Conservation (phyloP, 257 asterid genomes). For the Gardenia jasminoides region DNA sequence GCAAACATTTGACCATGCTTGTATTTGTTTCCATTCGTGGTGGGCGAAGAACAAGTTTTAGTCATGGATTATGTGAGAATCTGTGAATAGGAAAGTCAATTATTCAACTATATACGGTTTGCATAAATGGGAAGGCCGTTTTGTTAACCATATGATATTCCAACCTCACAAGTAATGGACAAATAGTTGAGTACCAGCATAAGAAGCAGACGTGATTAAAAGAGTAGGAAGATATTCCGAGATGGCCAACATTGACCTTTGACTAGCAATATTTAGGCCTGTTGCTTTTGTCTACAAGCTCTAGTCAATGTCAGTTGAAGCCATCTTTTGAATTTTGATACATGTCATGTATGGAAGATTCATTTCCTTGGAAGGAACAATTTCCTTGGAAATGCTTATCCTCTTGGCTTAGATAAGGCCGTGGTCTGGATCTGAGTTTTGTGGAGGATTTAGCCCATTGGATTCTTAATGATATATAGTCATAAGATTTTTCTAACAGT, state of each 20-base stretch:
- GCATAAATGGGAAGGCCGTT: neutral
- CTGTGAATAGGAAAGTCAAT: neutral
- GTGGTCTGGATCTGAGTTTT: neutral
- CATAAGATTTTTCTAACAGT: too few relatives aligned
- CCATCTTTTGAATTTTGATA: neutral
- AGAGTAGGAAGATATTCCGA: too few relatives aligned
- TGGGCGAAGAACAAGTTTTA: neutral
- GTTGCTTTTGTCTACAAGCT: neutral
- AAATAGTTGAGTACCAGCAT: too few relatives aligned
- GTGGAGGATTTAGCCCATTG: neutral
- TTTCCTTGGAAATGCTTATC: slow-evolving; percentile 4
- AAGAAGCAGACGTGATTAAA: neutral
- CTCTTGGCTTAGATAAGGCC: neutral
- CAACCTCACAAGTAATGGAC: neutral
- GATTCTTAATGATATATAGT: too few relatives aligned
- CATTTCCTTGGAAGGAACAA: neutral
- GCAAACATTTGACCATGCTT: slow-evolving; percentile 10
- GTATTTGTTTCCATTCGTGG: slow-evolving; percentile 8
- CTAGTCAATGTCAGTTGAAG: neutral
- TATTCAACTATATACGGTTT: neutral
- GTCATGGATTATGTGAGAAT: neutral
- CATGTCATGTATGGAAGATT: neutral
- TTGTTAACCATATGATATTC: too few relatives aligned
- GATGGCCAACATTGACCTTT: neutral
- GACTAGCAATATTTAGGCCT: neutral